Evolutionary conservation across 495 filamentous ascomycete genomes (phyloP), one percentile per base, ranked within the genome.

Genomic region (Penicillium samsonianum): DNA sequence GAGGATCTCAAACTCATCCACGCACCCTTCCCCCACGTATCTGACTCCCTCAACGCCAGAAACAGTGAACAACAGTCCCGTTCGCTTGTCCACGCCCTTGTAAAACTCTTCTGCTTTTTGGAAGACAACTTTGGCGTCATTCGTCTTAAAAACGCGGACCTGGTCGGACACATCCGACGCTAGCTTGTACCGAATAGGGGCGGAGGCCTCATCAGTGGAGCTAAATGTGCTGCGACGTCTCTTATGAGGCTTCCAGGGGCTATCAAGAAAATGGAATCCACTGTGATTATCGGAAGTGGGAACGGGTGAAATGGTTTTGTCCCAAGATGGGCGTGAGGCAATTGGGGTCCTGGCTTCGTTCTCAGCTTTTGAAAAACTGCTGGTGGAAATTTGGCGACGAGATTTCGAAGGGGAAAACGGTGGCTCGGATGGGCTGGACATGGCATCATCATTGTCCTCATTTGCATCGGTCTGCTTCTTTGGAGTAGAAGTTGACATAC

Each of bases 1-100:
- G 5, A 70, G 57, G 5, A 65, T 38, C 14, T 47, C 33, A 35
- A 69, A 69, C 26, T 73, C 68, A 11, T 68, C 63, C 8, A 60
- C 38, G 19, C 58, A 64, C 1, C 54, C 63, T 19, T 65, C 64
- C 26, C 67, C 61, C 6, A 69, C 11, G 25, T 59, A 64, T 8
- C 61, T 53, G 3, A 49, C 42, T 5, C 54, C 56, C 0, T 53
- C 46, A 5, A 63, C 12, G 0, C 67, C 61, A 5, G 63, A 40
- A n/a, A 64, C 45, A 53, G 65, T 57, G 44, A 65, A 71, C 2
- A 53, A 43, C 2, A 73, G 56, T 6, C 47, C 55, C 12, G 51
- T 25, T 2, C 22, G 37, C 1, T 23, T 25, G 7, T 64, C 30
- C 1, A 47, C 11, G 2, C 46, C 46, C 0, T 50, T 41, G 31